Evolutionary conservation across 2,329 filamentous ascomycete genomes (phyloP).

Genomic region (Bertia moriformis): DNA sequence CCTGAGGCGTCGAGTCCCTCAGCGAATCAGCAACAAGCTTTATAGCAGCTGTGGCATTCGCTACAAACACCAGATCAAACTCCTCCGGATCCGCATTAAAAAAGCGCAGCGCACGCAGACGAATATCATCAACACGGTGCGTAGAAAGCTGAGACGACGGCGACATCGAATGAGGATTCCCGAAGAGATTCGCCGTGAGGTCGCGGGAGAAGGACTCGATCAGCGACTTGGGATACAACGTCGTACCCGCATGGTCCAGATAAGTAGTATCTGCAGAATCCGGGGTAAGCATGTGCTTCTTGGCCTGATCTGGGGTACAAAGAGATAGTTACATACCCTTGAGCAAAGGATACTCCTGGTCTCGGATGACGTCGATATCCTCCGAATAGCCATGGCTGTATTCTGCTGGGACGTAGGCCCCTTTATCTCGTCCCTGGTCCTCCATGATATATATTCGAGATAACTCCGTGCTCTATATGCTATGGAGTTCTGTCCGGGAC

Average conservation of each 20-base stretch:
- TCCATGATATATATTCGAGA: no score
- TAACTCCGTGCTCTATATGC: no score
- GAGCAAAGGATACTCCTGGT: background rate
- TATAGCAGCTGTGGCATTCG: slow-evolving; percentile 47
- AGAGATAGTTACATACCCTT: background rate
- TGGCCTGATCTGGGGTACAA: background rate
- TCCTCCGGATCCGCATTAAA: slow-evolving; percentile 41
- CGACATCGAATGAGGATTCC: slow-evolving; percentile 55
- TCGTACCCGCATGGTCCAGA: slow-evolving; percentile 42
- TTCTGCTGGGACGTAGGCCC: no score
- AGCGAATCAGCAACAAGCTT: slow-evolving; percentile 46
- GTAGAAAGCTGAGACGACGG: slow-evolving; percentile 41
- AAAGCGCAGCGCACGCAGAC: slow-evolving; percentile 36
- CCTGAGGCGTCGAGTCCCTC: slow-evolving; percentile 28
- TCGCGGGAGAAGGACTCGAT: slow-evolving; percentile 38
- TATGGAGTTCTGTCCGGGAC: no score
- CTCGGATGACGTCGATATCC: background rate
- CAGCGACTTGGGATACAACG: slow-evolving; percentile 42
- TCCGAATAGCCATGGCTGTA: background rate
- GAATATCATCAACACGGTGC: slow-evolving; percentile 37
- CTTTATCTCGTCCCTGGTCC: no score
- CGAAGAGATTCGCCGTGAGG: slow-evolving; percentile 42
- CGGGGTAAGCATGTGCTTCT: background rate
- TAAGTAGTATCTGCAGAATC: slow-evolving; percentile 15
- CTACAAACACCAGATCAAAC: slow-evolving; percentile 46